These are phyloP conservation scores for Grifola frondosa DNA, from an alignment of 1,284 basidiomycete species.

Conservation along the genomic window DNA sequence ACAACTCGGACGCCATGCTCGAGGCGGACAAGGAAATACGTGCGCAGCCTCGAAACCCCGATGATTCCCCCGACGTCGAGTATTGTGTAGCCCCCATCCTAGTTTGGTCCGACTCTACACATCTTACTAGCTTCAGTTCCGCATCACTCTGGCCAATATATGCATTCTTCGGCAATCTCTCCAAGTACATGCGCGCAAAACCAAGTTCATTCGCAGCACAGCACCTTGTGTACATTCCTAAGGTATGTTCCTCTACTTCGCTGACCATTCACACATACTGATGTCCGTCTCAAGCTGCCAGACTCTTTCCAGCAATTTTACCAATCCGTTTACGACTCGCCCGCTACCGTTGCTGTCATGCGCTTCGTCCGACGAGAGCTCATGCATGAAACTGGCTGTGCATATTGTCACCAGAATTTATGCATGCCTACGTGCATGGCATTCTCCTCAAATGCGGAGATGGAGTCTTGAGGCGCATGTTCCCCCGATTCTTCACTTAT, in stretches of 20 bases:
- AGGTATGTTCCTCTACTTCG: slow-evolving; percentile 27
- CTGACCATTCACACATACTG: neutral
- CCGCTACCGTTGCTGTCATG: slow-evolving; percentile 5
- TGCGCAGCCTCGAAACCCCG: slow-evolving; percentile 7
- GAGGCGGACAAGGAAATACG: slow-evolving; percentile 14
- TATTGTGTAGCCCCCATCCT: slow-evolving; percentile 15
- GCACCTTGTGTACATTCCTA: slow-evolving; percentile 32
- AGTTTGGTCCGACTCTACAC: slow-evolving; percentile 18
- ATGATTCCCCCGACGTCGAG: slow-evolving; percentile 12
- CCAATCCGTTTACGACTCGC: neutral
- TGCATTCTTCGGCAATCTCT: slow-evolving; percentile 16
- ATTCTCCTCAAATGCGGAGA: slow-evolving; percentile 27
- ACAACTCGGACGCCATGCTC: slow-evolving; percentile 18
- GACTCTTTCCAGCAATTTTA: slow-evolving; percentile 1
- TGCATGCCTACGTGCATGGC: slow-evolving; percentile 28
- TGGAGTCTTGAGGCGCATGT: slow-evolving; percentile 15
- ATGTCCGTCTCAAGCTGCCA: slow-evolving; percentile 1
- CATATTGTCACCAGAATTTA: slow-evolving; percentile 27
- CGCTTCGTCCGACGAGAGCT: slow-evolving; percentile 27
- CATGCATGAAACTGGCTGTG: slow-evolving; percentile 22
- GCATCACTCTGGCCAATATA: slow-evolving; percentile 17
- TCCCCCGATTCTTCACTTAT: slow-evolving; percentile 22
- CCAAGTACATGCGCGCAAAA: slow-evolving; percentile 24
- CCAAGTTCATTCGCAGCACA: slow-evolving; percentile 17
- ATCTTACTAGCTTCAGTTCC: slow-evolving; percentile 16